These are phyloP conservation scores for Cladobotryum protrusum DNA, from an alignment of 2,329 filamentous ascomycete genomes.

Conservation along the genomic window DNA sequence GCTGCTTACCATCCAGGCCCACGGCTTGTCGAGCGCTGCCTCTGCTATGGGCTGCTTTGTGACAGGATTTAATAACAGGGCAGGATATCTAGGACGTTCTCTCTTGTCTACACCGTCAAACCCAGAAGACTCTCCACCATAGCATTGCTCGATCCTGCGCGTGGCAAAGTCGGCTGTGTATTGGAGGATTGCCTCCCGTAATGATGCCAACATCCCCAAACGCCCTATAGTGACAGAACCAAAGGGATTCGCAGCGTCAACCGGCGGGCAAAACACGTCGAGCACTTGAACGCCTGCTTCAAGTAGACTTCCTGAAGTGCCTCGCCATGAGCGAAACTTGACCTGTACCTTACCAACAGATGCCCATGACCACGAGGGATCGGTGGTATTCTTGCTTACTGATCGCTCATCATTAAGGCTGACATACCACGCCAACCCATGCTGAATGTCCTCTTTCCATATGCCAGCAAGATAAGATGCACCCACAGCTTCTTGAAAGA, in stretches of 20 bases:
- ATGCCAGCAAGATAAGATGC: slow-evolving; percentile 1
- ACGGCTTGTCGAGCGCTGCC: background rate
- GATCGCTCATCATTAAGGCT: background rate
- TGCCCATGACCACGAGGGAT: slow-evolving; percentile 14
- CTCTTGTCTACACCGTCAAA: background rate
- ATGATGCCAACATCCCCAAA: background rate
- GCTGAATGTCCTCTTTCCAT: slow-evolving; percentile 1
- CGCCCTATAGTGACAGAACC: background rate
- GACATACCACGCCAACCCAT: slow-evolving; percentile 3
- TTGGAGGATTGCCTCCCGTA: background rate
- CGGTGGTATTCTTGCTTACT: background rate
- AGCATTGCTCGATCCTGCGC: background rate
- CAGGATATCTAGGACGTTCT: background rate
- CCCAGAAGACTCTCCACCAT: background rate
- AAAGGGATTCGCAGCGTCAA: background rate
- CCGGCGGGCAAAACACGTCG: background rate
- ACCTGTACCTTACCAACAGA: slow-evolving; percentile 13
- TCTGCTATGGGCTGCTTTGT: background rate
- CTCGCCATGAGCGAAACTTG: background rate
- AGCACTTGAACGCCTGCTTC: background rate
- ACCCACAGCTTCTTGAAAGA: background rate
- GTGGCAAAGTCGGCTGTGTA: background rate
- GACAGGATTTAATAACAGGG: background rate
- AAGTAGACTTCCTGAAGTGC: background rate
- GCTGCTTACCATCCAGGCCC: background rate